Base-by-base conservation (phyloP, 108 stramenopile species). In the Nitzschia putrida region DNA sequence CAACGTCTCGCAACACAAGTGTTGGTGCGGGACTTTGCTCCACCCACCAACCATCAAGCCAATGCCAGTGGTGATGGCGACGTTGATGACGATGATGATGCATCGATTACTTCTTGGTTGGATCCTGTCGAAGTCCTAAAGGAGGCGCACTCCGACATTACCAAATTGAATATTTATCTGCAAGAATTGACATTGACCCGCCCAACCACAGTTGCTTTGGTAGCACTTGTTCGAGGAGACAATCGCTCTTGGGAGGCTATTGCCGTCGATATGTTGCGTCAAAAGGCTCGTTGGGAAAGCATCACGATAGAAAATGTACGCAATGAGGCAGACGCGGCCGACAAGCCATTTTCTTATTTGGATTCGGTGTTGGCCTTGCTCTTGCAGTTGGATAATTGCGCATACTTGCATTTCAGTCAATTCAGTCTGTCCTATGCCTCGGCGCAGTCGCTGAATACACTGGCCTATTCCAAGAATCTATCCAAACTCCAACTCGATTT, bases 251-350 rank as follows among this genome's bases (percentile, higher is more conserved):
- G 76, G 76, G 76, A 77, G 47, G 61, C 54, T 7, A 61, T 77
- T 26, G 76, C 76, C 16, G 76, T 77, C 0, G 76, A 77, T 66
- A 70, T 77, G 13, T 44, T 77, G 41, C 76, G 76, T 42, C 76
- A 77, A 61, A 77, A 77, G 63, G 69, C 64, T 16, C 64, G 76
- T 40, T 77, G 76, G 76, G 64, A 77, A n/a, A 63, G 45, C 13
- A 77, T 77, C 29, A 59, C 61, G 7, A 21, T 77, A 6, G 76
- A 77, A 20, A 49, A 49, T 5, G 47, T 18, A 18, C n/a, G 47
- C 4, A 49, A 49, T 49, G n/a, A 49, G n/a, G 1, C 14, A 4
- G 18, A 49, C 18, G 6, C 47, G 14, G 14, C 47, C 18, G 18
- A 18, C 47, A 16, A 49, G 18, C 24, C 54, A 26, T 55, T 14